A percentile compares a stretch with the other conserved stretches of the same genome.
Conservation (phyloP, 2,329 filamentous ascomycete genomes). For the Xylaria sp. region DNA sequence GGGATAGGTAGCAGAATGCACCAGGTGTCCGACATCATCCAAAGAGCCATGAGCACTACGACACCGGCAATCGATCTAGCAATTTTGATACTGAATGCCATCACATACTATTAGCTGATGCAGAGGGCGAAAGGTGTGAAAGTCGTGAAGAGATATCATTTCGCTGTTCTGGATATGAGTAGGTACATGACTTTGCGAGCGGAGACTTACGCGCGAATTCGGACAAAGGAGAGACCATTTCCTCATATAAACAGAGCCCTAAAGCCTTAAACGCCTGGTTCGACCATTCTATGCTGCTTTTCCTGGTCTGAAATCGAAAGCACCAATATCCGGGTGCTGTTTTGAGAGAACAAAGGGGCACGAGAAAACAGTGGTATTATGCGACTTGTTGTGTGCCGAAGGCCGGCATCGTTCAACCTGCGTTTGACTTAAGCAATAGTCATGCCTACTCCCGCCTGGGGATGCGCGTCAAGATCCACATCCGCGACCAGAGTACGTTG, state of each 20-base stretch:
- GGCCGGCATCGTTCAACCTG: conserved; percentile 14
- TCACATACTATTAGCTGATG: neutral
- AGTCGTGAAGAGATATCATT: neutral
- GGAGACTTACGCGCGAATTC: conserved; percentile 1
- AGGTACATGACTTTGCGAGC: conserved; percentile 5
- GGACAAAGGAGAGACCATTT: neutral
- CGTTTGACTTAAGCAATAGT: conserved; percentile 5
- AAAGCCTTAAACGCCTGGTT: neutral
- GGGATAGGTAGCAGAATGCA: too few relatives aligned
- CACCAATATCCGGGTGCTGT: neutral
- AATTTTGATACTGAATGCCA: neutral
- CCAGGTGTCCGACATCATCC: neutral
- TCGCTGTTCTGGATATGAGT: neutral
- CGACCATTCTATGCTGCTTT: conserved; percentile 5
- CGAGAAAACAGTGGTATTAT: conserved; percentile 15
- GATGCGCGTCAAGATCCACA: conserved; percentile 52
- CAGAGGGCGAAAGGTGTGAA: neutral
- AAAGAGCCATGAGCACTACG: neutral
- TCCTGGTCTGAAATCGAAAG: neutral
- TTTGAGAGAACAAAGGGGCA: neutral
- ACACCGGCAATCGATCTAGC: neutral
- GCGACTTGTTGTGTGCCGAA: conserved; percentile 10
- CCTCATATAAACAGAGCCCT: neutral
- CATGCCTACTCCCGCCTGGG: conserved; percentile 28
- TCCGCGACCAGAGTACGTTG: conserved; percentile 46